Percentiles rank a stretch among this genome's conserved stretches.
These are phyloP conservation scores for Wickerhamomyces sp. DNA, from an alignment of 1,139 yeast species.

Conservation along the genomic window DNA sequence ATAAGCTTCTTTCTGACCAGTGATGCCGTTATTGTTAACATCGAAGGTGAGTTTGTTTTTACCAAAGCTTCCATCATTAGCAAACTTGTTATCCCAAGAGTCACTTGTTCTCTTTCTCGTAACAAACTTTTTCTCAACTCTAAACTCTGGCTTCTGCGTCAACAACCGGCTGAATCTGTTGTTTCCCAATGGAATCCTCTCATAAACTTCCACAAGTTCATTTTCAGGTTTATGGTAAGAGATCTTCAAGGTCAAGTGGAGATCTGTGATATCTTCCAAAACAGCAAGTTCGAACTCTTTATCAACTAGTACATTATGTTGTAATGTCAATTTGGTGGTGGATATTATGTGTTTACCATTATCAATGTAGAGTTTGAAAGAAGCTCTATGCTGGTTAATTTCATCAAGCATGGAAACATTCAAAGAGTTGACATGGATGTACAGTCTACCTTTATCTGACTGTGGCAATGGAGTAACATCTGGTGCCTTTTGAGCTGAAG, in stretches of 20 bases:
- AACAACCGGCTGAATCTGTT: conserved; percentile 23
- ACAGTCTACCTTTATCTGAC: conserved; percentile 67
- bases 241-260: conserved; percentile 71
- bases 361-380: conserved; percentile 70
- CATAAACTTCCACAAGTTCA: conserved; percentile 52
- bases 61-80: conserved; percentile 86
- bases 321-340: conserved; percentile 57
- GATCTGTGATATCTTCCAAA: conserved; percentile 28
- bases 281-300: conserved; percentile 78
- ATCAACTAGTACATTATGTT: conserved; percentile 42
- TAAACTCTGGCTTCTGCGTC: conserved; percentile 36
- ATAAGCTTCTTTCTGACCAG: conserved; percentile 47
- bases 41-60: conserved; percentile 63
- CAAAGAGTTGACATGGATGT: conserved; percentile 59
- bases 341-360: conserved; percentile 85
- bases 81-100: conserved; percentile 53
- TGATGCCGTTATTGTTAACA: conserved; percentile 47
- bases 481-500: conserved; percentile 2
- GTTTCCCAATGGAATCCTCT: conserved; percentile 38
- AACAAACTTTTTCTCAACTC: conserved; percentile 43
- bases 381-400: conserved; percentile 49
- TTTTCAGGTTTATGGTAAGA: conserved; percentile 50
- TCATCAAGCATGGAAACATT: conserved; percentile 56
- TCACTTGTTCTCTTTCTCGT: conserved; percentile 45
- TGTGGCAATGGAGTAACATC: conserved; percentile 21